Base-by-base conservation (phyloP, 805 yeast genomes). In the Sugiyamaella valdiviana region DNA sequence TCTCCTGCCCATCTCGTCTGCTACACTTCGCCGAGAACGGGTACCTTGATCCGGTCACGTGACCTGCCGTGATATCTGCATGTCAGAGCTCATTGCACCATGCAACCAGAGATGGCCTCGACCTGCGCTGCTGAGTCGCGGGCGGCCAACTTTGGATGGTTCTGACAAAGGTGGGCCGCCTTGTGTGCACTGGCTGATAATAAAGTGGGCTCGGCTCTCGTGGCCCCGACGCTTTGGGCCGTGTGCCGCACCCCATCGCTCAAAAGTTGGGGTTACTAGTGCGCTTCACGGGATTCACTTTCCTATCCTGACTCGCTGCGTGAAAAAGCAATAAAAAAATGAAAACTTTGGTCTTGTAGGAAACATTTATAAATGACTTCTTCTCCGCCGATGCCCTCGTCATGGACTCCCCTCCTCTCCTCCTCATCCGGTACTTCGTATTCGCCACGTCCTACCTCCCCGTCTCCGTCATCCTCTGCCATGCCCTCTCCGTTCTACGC, bases 401-500 rank as follows among this genome's bases (percentile, higher is more conserved):
- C 32, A 26, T 4, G n/a, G 32, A 26, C 32, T 4, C 32, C 32
- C 14, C 32, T 26, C 14, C 32, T 26, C 9, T 26, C 45, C 7
- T 39, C 44, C 6, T 29, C 48, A 23, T 39, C 44, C 6, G 6
- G 14, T 10, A 19, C 37, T 5, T 39, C 44, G n/a, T 38, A 46
- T 16, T 43, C 49, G 12, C 12, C 46, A 17, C 35, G n/a, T n/a
- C n/a, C 43, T 39, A 6, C 43, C 35, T 22, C 43, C 2, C 14
- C 21, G 23, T 39, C 42, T 15, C 16, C 6, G 9, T 39, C 42
- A 10, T 39, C 43, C 16, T 39, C 43, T n/a, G 9, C 29, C 4
- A 16, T 19, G 26, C 21, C 43, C 10, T 39, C 43, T 19, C 21
- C 43, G 9, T 22, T 16, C 20, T 21, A 17, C 21, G 10, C 16